Conservation (phyloP, 768 basidiomycete genomes). For the Mycena alexandri region DNA sequence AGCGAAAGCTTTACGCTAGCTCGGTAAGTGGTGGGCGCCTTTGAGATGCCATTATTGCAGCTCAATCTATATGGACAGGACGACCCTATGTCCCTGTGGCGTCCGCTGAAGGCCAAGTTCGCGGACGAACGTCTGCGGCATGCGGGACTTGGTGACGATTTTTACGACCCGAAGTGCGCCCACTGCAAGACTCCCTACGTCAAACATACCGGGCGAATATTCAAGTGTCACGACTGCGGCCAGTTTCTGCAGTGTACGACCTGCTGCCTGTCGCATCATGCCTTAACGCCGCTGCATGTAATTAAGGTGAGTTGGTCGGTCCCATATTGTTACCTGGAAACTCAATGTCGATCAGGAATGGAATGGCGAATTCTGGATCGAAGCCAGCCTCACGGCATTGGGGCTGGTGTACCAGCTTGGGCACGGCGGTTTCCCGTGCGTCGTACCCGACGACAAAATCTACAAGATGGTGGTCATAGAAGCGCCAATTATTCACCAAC, state of each 20-base stretch:
- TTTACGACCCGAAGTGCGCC: background rate
- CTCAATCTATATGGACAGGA: too few species aligned
- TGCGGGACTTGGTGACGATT: slow-evolving; percentile 13
- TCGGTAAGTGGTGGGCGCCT: too few species aligned
- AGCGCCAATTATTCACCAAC: slow-evolving; percentile 15
- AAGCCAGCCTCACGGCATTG: background rate
- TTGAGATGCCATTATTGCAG: too few species aligned
- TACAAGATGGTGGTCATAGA: slow-evolving; percentile 23
- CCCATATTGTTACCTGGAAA: too few species aligned
- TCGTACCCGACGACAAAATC: background rate
- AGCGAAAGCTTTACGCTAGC: slow-evolving; percentile 10
- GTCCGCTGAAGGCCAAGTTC: slow-evolving; percentile 6
- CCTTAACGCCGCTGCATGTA: background rate
- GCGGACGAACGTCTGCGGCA: slow-evolving; percentile 22
- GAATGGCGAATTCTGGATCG: background rate
- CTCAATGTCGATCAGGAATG: background rate
- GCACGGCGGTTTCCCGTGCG: background rate
- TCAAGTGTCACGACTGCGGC: slow-evolving; percentile 17
- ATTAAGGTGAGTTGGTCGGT: background rate
- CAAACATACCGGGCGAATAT: background rate
- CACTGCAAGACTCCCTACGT: background rate
- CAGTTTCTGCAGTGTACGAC: slow-evolving; percentile 12
- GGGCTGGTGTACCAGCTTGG: background rate
- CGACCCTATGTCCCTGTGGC: slow-evolving; percentile 27
- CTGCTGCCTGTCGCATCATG: slow-evolving; percentile 2